Evolutionary conservation across 163 green algal species (phyloP), one percentile per base, ranked within the genome.

Genomic region (Volvox carteri): DNA sequence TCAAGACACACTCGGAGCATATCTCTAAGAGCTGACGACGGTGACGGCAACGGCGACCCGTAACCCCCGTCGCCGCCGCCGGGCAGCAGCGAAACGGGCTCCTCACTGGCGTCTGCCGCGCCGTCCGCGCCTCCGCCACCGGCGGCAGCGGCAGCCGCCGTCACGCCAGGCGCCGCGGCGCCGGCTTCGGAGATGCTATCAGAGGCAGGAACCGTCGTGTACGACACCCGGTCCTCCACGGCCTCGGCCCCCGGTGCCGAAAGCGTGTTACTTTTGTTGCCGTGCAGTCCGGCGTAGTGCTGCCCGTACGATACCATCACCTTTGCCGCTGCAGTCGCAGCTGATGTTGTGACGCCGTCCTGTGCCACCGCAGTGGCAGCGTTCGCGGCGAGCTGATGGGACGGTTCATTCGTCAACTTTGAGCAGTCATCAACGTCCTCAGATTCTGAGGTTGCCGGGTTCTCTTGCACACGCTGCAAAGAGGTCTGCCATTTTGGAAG

Each of bases 1-100:
- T 89, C 52, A 56, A 84, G 42, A 30, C 84, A 84, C 16, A 84
- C 54, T 18, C 54, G 41, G 37, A 84, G 70, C 54, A 89, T 84
- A 21, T 42, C 19, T 21, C 33, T 28, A 0, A 88, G 68, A 25
- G 67, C 83, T 1, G 67, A 70, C 4, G 37, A 56, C 1, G 84
- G 50, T 25, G 37, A 62, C 50, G 35, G 25, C 44, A 74, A 1
- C 1, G 70, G 70, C 39, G 78, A 68, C 33, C 21, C 58, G 78
- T 19, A 65, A 23, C 79, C 42, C n/a, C 42, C 25, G n/a, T 7
- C 60, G 41, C 21, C 58, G 56, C 58, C 28, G 50, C 9, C 50
- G 23, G 39, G 30, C 4, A 33, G 76, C 23, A 54, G 44, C 46
- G 18, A 65, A 23, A 12, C 54, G 28, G 54, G 4, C 28, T 25